Base-by-base conservation (phyloP, 2,329 filamentous ascomycete species). In the Akanthomyces dipterigenus region DNA sequence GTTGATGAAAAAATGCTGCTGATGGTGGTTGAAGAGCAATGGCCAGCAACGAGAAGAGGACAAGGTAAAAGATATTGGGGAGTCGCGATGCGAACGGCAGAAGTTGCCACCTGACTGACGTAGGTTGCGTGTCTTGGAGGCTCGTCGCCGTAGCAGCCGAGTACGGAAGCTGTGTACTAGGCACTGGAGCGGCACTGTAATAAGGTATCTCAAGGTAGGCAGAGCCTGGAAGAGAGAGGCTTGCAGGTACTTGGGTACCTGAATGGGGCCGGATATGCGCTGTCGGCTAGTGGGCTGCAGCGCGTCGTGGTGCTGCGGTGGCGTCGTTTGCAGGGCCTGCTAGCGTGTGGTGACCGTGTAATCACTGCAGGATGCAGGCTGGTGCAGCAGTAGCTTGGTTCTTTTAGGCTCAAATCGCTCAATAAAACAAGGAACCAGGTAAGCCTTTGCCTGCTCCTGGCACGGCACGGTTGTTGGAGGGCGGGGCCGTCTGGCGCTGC, bases 101-200 rank as follows among this genome's bases (percentile, higher is more conserved):
- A 43, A 61, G 58, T 61, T 61, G 58, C 58, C 58, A 61, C 58
- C 50, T 54, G 58, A 61, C 58, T 55, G 50, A 61, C 50, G 58
- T 61, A 42, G 31, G 50, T 7, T 34, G 31, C 31, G 31, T 34
- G 31, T 34, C 31, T 34, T 34, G 43, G 53, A 22, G 31, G 49
- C 31, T 34, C 20, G 50, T 55, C 51, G 51, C 51, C 31, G 54
- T 48, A 24, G 54, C 42, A 56, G 54, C 54, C 54, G 54, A 56
- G 54, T 26, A 45, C 26, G 53, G 26, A 12, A 53, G 18, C 22
- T 28, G 46, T 28, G 28, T 31, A 31, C 28, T 31, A n/a, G 28
- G 28, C 28, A 31, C 28, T n/a, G n/a, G 28, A 8, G 8, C 28
- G 28, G 28, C 28, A 31, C 28, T 31, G 31, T 11, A 38, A 11